Evolutionary conservation across 495 filamentous ascomycete genomes (phyloP).

Genomic region (Trichocladium antarcticum): DNA sequence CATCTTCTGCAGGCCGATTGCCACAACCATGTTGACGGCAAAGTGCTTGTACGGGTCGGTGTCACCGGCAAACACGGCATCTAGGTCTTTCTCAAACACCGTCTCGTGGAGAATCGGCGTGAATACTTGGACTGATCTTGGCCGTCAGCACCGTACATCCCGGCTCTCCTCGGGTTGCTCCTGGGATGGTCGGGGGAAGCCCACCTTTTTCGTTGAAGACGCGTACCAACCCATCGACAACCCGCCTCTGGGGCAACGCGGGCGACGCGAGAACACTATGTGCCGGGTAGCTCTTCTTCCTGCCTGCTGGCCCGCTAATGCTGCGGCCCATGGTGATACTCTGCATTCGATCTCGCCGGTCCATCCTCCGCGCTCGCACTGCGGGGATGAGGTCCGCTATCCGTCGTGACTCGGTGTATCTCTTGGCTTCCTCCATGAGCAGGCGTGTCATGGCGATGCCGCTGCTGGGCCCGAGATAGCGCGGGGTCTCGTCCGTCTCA

Average conservation of each 20-base stretch:
- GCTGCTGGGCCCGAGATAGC: conserved; percentile 84
- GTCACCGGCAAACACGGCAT: conserved; percentile 67
- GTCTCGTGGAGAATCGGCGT: conserved; percentile 78
- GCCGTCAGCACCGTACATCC: conserved; percentile 3
- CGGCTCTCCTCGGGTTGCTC: background rate
- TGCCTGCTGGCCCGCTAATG: conserved; percentile 27
- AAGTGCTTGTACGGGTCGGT: conserved; percentile 75
- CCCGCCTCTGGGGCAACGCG: conserved; percentile 51
- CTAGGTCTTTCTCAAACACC: conserved; percentile 59
- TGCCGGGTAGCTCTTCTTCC: conserved; percentile 56
- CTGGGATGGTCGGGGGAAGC: conserved; percentile 3
- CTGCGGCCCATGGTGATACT: conserved; percentile 22
- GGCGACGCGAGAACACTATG: conserved; percentile 62
- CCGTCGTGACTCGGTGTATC: conserved; percentile 68
- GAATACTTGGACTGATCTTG: conserved; percentile 61
- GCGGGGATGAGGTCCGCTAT: conserved; percentile 83
- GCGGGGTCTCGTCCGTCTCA: conserved; percentile 66
- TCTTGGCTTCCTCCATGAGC: conserved; percentile 89
- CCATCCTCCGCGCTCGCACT: conserved; percentile 28
- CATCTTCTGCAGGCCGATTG: conserved; percentile 83
- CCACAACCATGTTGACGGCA: conserved; percentile 74
- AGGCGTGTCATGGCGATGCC: conserved; percentile 87
- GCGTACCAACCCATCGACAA: conserved; percentile 64
- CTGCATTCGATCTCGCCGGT: conserved; percentile 27
- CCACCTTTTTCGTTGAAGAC: conserved; percentile 71